Evolutionary conservation across 768 basidiomycete genomes (phyloP).

Genomic region (Gautieria morchelliformis): DNA sequence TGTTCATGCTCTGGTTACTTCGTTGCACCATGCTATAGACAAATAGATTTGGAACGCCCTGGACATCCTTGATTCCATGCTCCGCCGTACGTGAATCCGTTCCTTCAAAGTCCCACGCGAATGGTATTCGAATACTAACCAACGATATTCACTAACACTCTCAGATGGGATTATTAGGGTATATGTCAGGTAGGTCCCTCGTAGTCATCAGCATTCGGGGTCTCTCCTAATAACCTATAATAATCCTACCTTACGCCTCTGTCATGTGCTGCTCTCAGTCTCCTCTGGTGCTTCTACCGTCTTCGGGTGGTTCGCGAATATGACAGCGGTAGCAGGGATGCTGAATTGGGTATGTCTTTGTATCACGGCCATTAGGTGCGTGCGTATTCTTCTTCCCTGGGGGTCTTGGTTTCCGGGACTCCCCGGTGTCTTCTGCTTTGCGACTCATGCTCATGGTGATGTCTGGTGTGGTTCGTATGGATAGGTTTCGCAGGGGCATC

Average conservation of each 20-base stretch:
- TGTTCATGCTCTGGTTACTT: background rate
- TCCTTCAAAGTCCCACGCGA: too few species aligned
- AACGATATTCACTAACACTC: background rate
- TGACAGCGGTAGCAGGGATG: constrained; percentile 19
- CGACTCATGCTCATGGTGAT: constrained; percentile 8
- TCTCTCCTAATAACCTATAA: too few species aligned
- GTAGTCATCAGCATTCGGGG: background rate
- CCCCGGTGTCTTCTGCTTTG: background rate
- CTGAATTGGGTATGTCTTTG: constrained; percentile 42
- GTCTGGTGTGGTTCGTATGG: too few species aligned
- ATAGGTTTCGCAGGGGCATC: too few species aligned
- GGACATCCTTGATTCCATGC: background rate
- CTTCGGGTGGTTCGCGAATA: constrained; percentile 27
- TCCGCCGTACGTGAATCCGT: background rate
- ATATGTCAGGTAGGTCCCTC: background rate
- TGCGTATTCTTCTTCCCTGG: too few species aligned
- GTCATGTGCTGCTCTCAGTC: background rate
- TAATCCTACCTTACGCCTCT: too few species aligned
- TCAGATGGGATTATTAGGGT: constrained; percentile 21
- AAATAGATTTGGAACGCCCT: constrained; percentile 3
- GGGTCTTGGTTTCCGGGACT: background rate
- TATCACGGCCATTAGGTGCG: constrained; percentile 36
- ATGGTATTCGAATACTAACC: background rate
- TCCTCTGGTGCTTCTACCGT: constrained; percentile 1
- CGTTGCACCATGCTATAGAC: background rate